Evolutionary conservation across 2,329 filamentous ascomycete genomes (phyloP).

Genomic region (Colletotrichum chlorophyti): DNA sequence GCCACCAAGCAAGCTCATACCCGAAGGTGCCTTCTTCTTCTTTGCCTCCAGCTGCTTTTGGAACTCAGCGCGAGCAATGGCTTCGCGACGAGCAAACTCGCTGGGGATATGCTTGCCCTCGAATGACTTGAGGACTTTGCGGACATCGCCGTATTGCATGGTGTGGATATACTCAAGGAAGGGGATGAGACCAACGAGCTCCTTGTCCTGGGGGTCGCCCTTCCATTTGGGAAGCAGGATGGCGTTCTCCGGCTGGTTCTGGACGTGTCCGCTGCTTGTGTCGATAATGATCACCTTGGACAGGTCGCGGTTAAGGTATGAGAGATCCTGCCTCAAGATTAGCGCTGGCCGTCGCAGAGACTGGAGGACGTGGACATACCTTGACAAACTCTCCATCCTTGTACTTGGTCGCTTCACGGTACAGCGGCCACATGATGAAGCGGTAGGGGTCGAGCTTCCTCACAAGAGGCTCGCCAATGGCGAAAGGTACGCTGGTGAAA

Average conservation of each 20-base stretch:
- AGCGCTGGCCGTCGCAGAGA: slow-evolving; percentile 6
- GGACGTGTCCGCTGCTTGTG: slow-evolving; percentile 81
- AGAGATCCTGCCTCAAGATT: slow-evolving; percentile 73
- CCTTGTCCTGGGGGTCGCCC: slow-evolving; percentile 81
- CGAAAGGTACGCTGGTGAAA: slow-evolving; percentile 88
- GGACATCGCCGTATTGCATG: slow-evolving; percentile 89
- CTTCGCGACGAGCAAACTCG: slow-evolving; percentile 90
- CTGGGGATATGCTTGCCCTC: slow-evolving; percentile 87
- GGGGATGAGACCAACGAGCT: slow-evolving; percentile 87
- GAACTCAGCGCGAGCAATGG: slow-evolving; percentile 84
- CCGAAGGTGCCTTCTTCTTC: slow-evolving; percentile 61
- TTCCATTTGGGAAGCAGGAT: slow-evolving; percentile 92
- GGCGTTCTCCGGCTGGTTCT: slow-evolving; percentile 94
- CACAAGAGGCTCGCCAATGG: slow-evolving; percentile 84
- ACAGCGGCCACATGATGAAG: slow-evolving; percentile 94
- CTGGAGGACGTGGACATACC: slow-evolving; percentile 54
- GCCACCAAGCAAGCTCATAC: slow-evolving; percentile 72
- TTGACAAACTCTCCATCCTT: slow-evolving; percentile 97
- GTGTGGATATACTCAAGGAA: slow-evolving; percentile 98
- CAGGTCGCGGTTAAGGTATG: slow-evolving; percentile 93
- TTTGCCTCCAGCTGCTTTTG: slow-evolving; percentile 77
- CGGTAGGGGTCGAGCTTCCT: slow-evolving; percentile 94
- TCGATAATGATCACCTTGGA: slow-evolving; percentile 96
- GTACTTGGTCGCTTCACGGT: slow-evolving; percentile 95
- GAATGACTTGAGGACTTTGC: slow-evolving; percentile 85